Conservation (phyloP, 1,284 basidiomycete species). For the Leccinum subfulvum region DNA sequence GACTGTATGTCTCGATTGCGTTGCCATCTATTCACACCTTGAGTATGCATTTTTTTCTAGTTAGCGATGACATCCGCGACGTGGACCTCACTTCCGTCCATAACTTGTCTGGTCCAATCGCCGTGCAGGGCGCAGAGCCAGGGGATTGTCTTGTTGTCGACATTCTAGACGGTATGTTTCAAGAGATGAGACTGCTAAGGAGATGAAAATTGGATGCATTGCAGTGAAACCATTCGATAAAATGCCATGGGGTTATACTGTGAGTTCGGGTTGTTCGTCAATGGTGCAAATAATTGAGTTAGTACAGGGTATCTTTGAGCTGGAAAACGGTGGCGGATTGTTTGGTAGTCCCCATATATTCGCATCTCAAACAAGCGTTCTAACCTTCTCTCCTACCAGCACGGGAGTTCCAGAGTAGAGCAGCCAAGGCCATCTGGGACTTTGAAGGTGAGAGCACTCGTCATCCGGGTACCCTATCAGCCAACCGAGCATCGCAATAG, state of each 20-base stretch:
- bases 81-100: conserved; percentile 68
- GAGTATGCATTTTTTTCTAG: conserved; percentile 31
- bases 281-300: conserved; percentile 1
- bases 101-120: conserved; percentile 74
- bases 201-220: not conserved
- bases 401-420: conserved; percentile 65
- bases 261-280: conserved; percentile 27
- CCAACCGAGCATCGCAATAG: conserved; percentile 1
- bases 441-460: conserved; percentile 50
- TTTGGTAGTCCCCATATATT: conserved; percentile 46
- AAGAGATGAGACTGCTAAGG: not conserved
- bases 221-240: conserved; percentile 69
- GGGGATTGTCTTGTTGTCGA: conserved; percentile 80
- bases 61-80: conserved; percentile 66
- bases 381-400: conserved; percentile 36
- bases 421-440: conserved; percentile 81
- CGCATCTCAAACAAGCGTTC: not conserved
- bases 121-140: conserved; percentile 72
- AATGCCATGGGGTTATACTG: conserved; percentile 82
- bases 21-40: not conserved
- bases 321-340: conserved; percentile 73
- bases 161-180: conserved; percentile 60
- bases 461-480: not conserved
- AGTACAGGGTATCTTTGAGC: conserved; percentile 66
- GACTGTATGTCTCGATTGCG: conserved; percentile 47